Percentiles rank a stretch among this genome's conserved stretches.
Conservation (phyloP, 305 asterid species). For the Rubia balearica region DNA sequence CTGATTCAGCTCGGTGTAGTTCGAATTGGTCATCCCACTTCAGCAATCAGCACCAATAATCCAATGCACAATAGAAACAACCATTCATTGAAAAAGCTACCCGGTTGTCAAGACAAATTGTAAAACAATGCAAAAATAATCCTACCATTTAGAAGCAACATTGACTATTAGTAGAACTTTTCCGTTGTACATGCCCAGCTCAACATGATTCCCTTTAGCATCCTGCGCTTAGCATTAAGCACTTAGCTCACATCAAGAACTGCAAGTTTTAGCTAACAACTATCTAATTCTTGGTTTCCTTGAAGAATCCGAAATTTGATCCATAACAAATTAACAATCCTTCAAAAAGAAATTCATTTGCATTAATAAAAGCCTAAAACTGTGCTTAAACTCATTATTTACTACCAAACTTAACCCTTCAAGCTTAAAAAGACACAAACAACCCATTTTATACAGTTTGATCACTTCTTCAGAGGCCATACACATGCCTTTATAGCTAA, state of each 20-base stretch:
- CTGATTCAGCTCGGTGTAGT: conserved; percentile 67
- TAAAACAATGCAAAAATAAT: background rate
- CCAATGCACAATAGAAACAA: background rate
- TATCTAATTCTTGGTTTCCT: background rate
- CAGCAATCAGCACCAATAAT: conserved; percentile 18
- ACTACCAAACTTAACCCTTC: background rate
- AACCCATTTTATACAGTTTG: background rate
- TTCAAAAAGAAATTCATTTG: background rate
- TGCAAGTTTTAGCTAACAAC: background rate
- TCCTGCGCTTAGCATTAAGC: conserved; percentile 36
- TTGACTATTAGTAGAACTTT: conserved; percentile 68
- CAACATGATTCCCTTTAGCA: conserved; percentile 49
- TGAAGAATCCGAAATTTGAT: background rate
- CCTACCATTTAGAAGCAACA: conserved; percentile 77
- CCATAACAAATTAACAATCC: background rate
- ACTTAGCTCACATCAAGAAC: background rate
- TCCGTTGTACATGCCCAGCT: conserved; percentile 48
- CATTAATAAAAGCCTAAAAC: background rate
- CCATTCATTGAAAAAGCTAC: background rate
- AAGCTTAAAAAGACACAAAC: background rate
- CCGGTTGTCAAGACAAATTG: background rate
- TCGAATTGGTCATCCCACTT: conserved; percentile 90
- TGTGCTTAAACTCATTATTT: background rate
- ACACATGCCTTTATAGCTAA: background rate
- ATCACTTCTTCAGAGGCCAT: background rate